Evolutionary conservation across 495 filamentous ascomycete species (phyloP), one percentile per base, ranked within the genome.

Genomic region (Neurospora tetraspora): DNA sequence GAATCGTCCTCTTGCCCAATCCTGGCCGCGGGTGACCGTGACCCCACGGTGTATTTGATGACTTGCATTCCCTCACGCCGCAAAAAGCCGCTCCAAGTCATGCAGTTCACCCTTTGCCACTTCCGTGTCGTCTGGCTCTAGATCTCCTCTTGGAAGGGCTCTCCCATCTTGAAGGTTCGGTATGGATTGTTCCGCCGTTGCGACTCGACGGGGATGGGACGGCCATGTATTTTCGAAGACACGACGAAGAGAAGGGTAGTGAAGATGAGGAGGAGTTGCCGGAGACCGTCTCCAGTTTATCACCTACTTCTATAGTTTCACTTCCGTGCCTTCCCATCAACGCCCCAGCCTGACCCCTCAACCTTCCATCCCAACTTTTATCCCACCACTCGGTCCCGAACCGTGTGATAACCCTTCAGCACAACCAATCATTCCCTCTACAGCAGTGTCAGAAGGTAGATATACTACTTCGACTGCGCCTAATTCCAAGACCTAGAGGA

Each of bases 121-220:
- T 11, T 71, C 73, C 40, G 75, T 73, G 40, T 75, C 74, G 3
- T 4, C 20, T 11, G n/a, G 9, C 43, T 77, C 81, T 89, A 92
- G 12, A 87, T 82, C 40, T 80, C 85, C 76, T 90, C 86, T 31
- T 80, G 76, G 5, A 90, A 85, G 74, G 34, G 34, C 73, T 89
- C 81, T 3, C 89, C 89, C 68, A 83, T 82, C 39, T 82, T 73
- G 71, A 91, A 88, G 0, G 81, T 79, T 0, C 90, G 85, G 20
- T 88, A 86, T 59, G 88, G 85, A 74, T 91, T 91, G 31, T 82
- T 79, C n/a, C 43, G 9, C 9, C 20, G n/a, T 47, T 43, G 16
- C 16, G n/a, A 10, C n/a, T 10, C 45, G 10, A 27, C 4, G 20
- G 20, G 20, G 20, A n/a, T 20, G 18, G 11, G 20, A 53, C 11